A percentile compares a stretch with the other conserved stretches of the same genome.
Evolutionary conservation across 108 stramenopile genomes (phyloP).

Genomic region (Skeletonema grethae): DNA sequence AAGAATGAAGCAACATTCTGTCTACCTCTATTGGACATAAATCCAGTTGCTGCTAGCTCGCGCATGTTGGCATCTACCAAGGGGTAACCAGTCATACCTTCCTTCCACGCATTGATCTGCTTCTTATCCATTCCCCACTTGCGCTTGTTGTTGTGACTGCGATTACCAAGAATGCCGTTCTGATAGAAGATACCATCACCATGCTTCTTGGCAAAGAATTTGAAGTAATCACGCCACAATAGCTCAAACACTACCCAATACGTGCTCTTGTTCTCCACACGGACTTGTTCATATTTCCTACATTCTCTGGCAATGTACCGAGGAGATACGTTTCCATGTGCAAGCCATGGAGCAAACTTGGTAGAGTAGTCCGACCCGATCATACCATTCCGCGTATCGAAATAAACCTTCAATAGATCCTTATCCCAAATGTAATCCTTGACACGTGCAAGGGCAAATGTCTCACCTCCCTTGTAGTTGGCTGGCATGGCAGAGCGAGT

Average conservation of each 20-base stretch:
- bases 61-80: constrained; percentile 99
- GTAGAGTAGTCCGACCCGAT: constrained; percentile 92
- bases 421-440: constrained; percentile 91
- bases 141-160: constrained; percentile 21
- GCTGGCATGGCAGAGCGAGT: constrained; percentile 67
- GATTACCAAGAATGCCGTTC: constrained; percentile 64
- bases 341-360: constrained; percentile 96
- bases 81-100: constrained; percentile 91
- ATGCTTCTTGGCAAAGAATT: constrained; percentile 89
- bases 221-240: constrained; percentile 96
- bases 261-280: constrained; percentile 91
- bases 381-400: constrained; percentile 98
- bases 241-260: constrained; percentile 98
- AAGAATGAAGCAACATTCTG: constrained; percentile 96
- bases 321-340: constrained; percentile 90
- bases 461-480: constrained; percentile 90
- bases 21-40: constrained; percentile 96
- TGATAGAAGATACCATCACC: constrained; percentile 84
- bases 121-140: constrained; percentile 68
- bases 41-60: constrained; percentile 93
- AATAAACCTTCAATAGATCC: constrained; percentile 88
- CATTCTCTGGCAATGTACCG: constrained; percentile 84
- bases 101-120: constrained; percentile 72
- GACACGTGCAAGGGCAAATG: constrained; percentile 84
- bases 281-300: constrained; percentile 80